Base-by-base conservation (phyloP, 345 rosid genomes). In the Nasturtium officinale region DNA sequence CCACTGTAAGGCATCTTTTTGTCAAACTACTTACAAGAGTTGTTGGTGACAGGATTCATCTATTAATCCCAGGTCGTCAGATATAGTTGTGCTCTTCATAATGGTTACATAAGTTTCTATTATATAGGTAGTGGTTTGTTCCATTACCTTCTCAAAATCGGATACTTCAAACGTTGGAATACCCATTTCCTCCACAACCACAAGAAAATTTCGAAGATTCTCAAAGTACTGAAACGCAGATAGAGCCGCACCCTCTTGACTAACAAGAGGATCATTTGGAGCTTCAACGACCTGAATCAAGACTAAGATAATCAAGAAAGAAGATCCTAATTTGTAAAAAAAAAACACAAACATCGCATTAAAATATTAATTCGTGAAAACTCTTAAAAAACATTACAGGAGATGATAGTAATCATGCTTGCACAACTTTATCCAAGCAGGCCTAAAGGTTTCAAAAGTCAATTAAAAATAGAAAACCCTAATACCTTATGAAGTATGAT, bases 211-310 rank as follows among this genome's bases (percentile, higher is more conserved):
- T 71, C 97, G 81, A 21, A 94, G 85, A 73, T 94, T 94, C 75
- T 94, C 98, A 76, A 89, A 94, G 81, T 94, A 89, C 72, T 89
- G 97, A 78, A 79, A 91, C 53, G 90, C 97, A 17, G 98, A 94
- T 58, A 94, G 83, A 73, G 96, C 92, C 5, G 96, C 95, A 47
- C 98, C 98, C 46, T 94, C 98, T 6, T 90, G 91, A 26, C 80
- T 82, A 57, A 78, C 84, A 70, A 83, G 87, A 50, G 92, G 83
- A 69, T 91, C 96, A 72, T 82, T 69, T 6, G 90, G 90, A 61
- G 89, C 87, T 78, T 91, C 97, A 28, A 94, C 91, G 5, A 94
- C 91, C 96, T 91, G 79, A 69, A 16, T 61, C 65, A 68, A 25
- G 13, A 57, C n/a, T 30, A 0, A 54, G 42, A 20, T 29, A 38